Percentiles rank a stretch among this genome's conserved stretches.
These are phyloP conservation scores for Trichoderma lentiforme DNA, from an alignment of 2,329 filamentous ascomycete genomes.

Conservation along the genomic window DNA sequence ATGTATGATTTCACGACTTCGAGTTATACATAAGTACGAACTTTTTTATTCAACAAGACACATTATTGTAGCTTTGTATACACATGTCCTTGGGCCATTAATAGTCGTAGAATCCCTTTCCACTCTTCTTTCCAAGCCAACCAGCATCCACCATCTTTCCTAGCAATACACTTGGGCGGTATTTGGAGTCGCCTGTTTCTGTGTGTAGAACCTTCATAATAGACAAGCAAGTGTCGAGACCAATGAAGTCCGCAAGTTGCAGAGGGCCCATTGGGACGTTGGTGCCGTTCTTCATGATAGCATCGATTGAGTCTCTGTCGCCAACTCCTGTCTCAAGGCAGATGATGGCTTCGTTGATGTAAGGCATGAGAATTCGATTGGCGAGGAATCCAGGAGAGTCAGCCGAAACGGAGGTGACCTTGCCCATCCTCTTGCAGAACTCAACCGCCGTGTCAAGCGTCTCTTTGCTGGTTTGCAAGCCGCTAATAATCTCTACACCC, in stretches of 20 bases:
- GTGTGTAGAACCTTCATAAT: constrained; percentile 95
- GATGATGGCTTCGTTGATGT: constrained; percentile 97
- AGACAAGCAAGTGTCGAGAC: constrained; percentile 88
- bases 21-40: background rate
- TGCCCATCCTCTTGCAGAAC: constrained; percentile 90
- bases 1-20: background rate
- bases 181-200: constrained; percentile 94
- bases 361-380: constrained; percentile 97
- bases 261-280: constrained; percentile 98
- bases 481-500: constrained; percentile 95
- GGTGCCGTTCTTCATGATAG: constrained; percentile 98
- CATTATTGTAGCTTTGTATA: background rate
- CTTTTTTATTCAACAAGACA: background rate
- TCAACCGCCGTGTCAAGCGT: constrained; percentile 80
- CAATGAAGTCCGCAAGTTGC: constrained; percentile 93
- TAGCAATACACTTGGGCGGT: constrained; percentile 81
- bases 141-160: constrained; percentile 97
- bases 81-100: constrained; percentile 32
- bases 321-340: constrained; percentile 94
- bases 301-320: constrained; percentile 85
- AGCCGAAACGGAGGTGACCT: constrained; percentile 80
- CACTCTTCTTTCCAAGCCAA: constrained; percentile 96
- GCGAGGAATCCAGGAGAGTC: constrained; percentile 93
- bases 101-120: constrained; percentile 94
- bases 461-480: constrained; percentile 79